Evolutionary conservation across 805 yeast species (phyloP).

Genomic region (Pichia deserticola): DNA sequence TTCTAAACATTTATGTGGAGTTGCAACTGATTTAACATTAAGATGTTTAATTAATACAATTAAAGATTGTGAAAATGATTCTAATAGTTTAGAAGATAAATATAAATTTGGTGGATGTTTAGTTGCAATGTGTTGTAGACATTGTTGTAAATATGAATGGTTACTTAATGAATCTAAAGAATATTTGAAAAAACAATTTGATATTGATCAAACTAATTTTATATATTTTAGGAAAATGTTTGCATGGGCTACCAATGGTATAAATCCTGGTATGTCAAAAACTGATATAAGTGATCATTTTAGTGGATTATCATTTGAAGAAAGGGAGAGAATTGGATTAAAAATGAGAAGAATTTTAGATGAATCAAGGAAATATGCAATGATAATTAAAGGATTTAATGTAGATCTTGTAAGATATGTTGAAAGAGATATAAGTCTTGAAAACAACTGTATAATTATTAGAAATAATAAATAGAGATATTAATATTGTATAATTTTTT

Average conservation of each 20-base stretch:
- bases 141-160: slow-evolving; percentile 59
- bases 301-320: slow-evolving; percentile 36
- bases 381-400: slow-evolving; percentile 33
- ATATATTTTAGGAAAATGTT: slow-evolving; percentile 50
- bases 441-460: slow-evolving; percentile 39
- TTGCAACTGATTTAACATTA: slow-evolving; percentile 83
- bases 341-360: slow-evolving; percentile 69
- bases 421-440: slow-evolving; percentile 50
- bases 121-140: slow-evolving; percentile 93
- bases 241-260: slow-evolving; percentile 87
- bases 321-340: slow-evolving; percentile 56
- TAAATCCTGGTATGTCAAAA: slow-evolving; percentile 33
- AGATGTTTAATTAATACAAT: slow-evolving; percentile 41
- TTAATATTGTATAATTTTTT: background rate
- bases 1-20: slow-evolving; percentile 90
- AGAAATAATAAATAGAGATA: background rate
- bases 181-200: slow-evolving; percentile 29
- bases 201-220: slow-evolving; percentile 27
- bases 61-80: slow-evolving; percentile 8
- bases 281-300: slow-evolving; percentile 37
- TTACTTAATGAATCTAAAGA: slow-evolving; percentile 41
- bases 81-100: background rate
- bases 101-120: slow-evolving; percentile 43
- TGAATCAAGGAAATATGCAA: slow-evolving; percentile 53
- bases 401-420: slow-evolving; percentile 56